Percentiles rank a stretch among this genome's conserved stretches.
These are phyloP conservation scores for Psidium guajava DNA, from an alignment of 345 rosid species.

Conservation along the genomic window DNA sequence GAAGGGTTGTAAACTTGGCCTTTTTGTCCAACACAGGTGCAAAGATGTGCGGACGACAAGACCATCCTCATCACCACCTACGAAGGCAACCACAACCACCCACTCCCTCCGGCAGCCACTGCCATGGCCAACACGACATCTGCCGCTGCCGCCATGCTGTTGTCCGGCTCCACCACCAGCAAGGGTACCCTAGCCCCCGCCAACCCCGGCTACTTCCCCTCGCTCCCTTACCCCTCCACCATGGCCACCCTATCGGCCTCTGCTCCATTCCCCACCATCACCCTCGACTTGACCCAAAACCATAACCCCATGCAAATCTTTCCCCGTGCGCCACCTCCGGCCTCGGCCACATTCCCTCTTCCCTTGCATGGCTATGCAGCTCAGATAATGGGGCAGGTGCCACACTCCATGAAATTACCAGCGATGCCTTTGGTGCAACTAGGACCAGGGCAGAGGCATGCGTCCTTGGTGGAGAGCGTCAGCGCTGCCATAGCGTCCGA, in stretches of 20 bases:
- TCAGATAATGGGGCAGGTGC: background rate
- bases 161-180: constrained; percentile 63
- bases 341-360: constrained; percentile 19
- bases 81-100: constrained; percentile 95
- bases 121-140: constrained; percentile 89
- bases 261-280: constrained; percentile 83
- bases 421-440: constrained; percentile 13
- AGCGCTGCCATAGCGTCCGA: constrained; percentile 69
- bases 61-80: constrained; percentile 73
- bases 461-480: constrained; percentile 55
- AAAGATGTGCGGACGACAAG: constrained; percentile 82
- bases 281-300: constrained; percentile 73
- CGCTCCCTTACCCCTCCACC: constrained; percentile 53
- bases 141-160: constrained; percentile 80
- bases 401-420: constrained; percentile 20
- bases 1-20: background rate
- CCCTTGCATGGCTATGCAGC: constrained; percentile 32
- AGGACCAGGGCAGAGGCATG: constrained; percentile 35
- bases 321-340: background rate
- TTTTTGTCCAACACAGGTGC: constrained; percentile 39
- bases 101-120: constrained; percentile 83
- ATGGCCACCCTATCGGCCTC: constrained; percentile 75
- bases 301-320: constrained; percentile 26
- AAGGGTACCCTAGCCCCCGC: constrained; percentile 33
- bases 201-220: constrained; percentile 22